Percentiles rank a stretch among this genome's conserved stretches.
Evolutionary conservation across 1,284 basidiomycete species (phyloP).

Genomic region (Trichosporon sp.): DNA sequence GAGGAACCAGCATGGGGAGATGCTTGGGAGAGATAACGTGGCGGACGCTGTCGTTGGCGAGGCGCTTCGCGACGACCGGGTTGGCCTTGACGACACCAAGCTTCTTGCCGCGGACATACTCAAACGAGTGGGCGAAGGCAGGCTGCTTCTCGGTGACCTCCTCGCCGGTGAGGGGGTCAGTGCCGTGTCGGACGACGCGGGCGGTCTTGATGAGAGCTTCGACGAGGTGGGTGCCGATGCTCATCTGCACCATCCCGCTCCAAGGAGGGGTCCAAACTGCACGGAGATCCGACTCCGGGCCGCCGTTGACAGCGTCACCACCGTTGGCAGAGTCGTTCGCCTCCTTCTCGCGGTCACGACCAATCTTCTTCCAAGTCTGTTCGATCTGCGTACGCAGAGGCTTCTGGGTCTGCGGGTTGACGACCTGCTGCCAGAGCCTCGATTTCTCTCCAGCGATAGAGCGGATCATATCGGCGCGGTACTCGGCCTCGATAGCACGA

Average conservation of each 20-base stretch:
- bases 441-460: constrained; percentile 50
- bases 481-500: constrained; percentile 79
- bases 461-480: constrained; percentile 75
- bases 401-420: constrained; percentile 37
- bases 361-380: constrained; percentile 42
- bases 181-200: constrained; percentile 62
- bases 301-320: constrained; percentile 37
- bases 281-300: constrained; percentile 62
- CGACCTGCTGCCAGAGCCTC: constrained; percentile 30
- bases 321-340: not conserved
- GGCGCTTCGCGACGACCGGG: constrained; percentile 67
- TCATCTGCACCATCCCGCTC: constrained; percentile 71
- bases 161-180: constrained; percentile 47
- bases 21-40: constrained; percentile 85
- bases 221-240: constrained; percentile 77
- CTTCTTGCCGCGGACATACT: constrained; percentile 87
- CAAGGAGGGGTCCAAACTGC: constrained; percentile 71
- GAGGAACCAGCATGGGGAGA: constrained; percentile 90
- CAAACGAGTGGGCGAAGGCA: constrained; percentile 88
- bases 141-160: constrained; percentile 67
- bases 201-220: constrained; percentile 80
- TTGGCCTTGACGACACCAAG: constrained; percentile 88
- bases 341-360: constrained; percentile 55
- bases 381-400: constrained; percentile 28
- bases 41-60: constrained; percentile 72